Percentiles rank a stretch among this genome's conserved stretches.
These are phyloP conservation scores for Parachaetomium inaequale DNA, from an alignment of 495 filamentous ascomycete genomes.

Conservation along the genomic window DNA sequence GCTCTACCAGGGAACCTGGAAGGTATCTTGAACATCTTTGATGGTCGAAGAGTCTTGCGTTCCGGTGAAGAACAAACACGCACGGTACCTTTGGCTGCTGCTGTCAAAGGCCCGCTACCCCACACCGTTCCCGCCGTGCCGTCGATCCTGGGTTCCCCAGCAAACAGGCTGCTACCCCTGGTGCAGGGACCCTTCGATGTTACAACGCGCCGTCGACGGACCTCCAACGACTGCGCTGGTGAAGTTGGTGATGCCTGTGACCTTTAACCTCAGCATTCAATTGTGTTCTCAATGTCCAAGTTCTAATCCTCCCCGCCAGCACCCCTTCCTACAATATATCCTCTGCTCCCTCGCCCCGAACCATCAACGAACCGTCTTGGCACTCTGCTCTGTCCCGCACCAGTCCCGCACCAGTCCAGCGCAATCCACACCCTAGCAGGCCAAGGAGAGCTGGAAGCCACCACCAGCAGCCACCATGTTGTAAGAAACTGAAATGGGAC, in stretches of 20 bases:
- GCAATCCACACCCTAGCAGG: not conserved
- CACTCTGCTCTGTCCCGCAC: not conserved
- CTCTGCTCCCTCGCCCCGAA: not conserved
- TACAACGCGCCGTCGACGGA: not conserved
- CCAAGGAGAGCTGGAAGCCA: constrained; percentile 6
- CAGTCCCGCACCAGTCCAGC: not conserved
- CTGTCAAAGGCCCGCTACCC: constrained; percentile 2
- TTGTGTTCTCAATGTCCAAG: too few species aligned
- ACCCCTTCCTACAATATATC: not conserved
- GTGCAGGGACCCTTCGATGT: not conserved
- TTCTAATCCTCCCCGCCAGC: not conserved
- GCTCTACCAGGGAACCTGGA: too few species aligned
- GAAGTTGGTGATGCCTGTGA: not conserved
- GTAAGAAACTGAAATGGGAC: constrained; percentile 20
- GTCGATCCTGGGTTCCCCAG: constrained; percentile 5
- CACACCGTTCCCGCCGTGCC: constrained; percentile 14
- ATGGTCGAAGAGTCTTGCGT: too few species aligned
- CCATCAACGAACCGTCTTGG: constrained; percentile 12
- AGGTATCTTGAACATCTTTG: too few species aligned
- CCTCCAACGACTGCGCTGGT: not conserved
- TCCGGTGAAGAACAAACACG: too few species aligned
- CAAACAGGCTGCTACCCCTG: not conserved
- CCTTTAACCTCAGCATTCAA: not conserved
- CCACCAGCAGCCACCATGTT: constrained; percentile 26
- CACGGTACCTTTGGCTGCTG: too few species aligned